Percentiles rank a stretch among this genome's conserved stretches.
These are phyloP conservation scores for Euclidium syriacum DNA, from an alignment of 345 rosid genomes.

Conservation along the genomic window DNA sequence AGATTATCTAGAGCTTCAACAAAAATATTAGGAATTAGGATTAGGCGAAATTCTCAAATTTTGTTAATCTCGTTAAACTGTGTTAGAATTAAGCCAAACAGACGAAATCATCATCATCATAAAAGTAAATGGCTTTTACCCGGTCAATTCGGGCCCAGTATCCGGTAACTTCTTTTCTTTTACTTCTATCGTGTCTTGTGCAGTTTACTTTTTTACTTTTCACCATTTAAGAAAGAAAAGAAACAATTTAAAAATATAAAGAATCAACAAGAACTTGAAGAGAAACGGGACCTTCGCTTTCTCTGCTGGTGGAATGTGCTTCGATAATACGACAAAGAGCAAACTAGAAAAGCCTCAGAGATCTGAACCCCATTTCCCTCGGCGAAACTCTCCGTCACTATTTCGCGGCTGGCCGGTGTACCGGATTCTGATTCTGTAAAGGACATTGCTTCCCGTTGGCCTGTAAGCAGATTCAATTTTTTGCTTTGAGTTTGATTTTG, in stretches of 20 bases:
- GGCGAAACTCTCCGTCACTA: neutral
- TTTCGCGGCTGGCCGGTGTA: slow-evolving; percentile 1
- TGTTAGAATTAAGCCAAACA: too few species aligned
- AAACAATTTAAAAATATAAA: neutral
- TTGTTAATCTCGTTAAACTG: neutral
- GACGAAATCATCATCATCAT: too few species aligned
- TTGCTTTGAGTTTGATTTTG: slow-evolving; percentile 4
- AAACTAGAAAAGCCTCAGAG: slow-evolving; percentile 6
- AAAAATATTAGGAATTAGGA: neutral
- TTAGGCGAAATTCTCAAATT: too few species aligned
- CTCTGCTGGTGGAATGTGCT: slow-evolving; percentile 21
- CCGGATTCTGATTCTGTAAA: slow-evolving; percentile 8
- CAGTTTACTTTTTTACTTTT: slow-evolving; percentile 1
- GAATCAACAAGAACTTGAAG: neutral
- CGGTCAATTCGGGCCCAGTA: neutral
- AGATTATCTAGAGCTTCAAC: neutral
- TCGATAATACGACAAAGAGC: neutral
- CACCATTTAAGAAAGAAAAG: neutral
- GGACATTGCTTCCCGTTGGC: slow-evolving; percentile 2
- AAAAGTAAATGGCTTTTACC: too few species aligned
- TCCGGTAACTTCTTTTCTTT: neutral
- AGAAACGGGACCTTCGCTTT: slow-evolving; percentile 15
- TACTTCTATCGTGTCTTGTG: neutral
- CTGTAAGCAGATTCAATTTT: slow-evolving; percentile 1
- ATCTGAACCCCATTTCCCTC: slow-evolving; percentile 6